Base-by-base conservation (phyloP, 495 filamentous ascomycete species). In the Penicillium psychrofluorescens region DNA sequence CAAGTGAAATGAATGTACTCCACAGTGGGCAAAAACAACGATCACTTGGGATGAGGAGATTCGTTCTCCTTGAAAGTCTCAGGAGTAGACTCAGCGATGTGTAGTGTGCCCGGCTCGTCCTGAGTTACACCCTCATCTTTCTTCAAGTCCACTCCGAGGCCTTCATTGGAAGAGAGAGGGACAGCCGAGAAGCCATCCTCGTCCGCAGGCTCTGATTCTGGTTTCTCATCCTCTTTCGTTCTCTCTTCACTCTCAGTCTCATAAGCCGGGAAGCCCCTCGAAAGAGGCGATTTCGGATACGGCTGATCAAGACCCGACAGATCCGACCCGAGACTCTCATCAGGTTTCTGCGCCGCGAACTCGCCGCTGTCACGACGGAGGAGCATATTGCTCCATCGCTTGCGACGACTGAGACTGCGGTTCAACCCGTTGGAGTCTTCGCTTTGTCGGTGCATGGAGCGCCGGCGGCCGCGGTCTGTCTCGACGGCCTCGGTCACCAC, bases 321-420 rank as follows among this genome's bases (percentile, higher is more conserved):
- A 1, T 57, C 44, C 2, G 40, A 29, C 12, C 36, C 36, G 7
- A 47, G 28, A 28, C 32, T 47, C 2, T 45, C 53, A 12, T 65
- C 63, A 28, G 49, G 60, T 29, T 62, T 59, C 12, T 41, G 35
- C 6, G 49, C 38, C 11, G 48, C 39, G 38, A 63, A 55, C 34
- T 70, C 65, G 34, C 57, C 50, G 36, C 64, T 67, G 10, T 73
- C 68, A 11, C 65, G 63, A 28, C 59, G 59, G 10, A 67, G 53
- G 11, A 73, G 49, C 8, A 70, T 61, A 41, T 65, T 73, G 35
- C 67, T 73, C 67, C 66, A 71, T 38, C 70, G 53, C 51, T 71
- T 71, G 42, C 66, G 61, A 44, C 68, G 55, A 40, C 68, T 73
- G 12, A 55, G 49, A 39, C 68, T 71, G 22, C 68, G 65, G 12